phyloP scores from a whole-genome alignment of 768 basidiomycete genomes.

The Naganishia onofrii region DNA sequence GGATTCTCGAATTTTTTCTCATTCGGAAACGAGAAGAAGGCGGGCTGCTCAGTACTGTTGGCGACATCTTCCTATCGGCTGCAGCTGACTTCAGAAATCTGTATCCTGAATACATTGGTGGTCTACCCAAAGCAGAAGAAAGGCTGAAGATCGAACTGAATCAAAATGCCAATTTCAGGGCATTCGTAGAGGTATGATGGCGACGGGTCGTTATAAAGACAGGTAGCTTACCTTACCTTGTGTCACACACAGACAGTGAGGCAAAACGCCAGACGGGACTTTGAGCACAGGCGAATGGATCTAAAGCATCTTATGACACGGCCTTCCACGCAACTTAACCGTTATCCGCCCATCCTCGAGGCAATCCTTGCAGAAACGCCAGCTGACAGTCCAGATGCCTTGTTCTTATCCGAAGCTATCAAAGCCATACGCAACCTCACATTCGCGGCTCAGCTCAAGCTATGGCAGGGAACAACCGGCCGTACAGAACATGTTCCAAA shows the following conservation, averaged over 20 bases:
- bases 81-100: constrained; percentile 82
- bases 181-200: constrained; percentile 72
- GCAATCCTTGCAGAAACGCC: constrained; percentile 81
- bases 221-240: not conserved
- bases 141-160: constrained; percentile 82
- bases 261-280: constrained; percentile 51
- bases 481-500: constrained; percentile 56
- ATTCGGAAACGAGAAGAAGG: constrained; percentile 83
- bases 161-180: constrained; percentile 70
- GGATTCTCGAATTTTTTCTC: constrained; percentile 79
- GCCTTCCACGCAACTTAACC: constrained; percentile 76
- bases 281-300: constrained; percentile 62
- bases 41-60: constrained; percentile 76
- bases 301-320: constrained; percentile 75
- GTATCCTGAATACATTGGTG: constrained; percentile 70
- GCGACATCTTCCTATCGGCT: constrained; percentile 81
- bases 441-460: constrained; percentile 73
- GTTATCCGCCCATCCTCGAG: constrained; percentile 79
- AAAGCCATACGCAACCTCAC: constrained; percentile 79
- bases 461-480: constrained; percentile 87
- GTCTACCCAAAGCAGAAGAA: constrained; percentile 80
- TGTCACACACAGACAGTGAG: constrained; percentile 55
- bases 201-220: constrained; percentile 11
- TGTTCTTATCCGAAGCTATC: constrained; percentile 78
- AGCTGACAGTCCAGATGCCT: constrained; percentile 73